These are phyloP conservation scores for Pneumocystis jirovecii DNA, from an alignment of 1,139 yeast genomes.

Conservation along the genomic window DNA sequence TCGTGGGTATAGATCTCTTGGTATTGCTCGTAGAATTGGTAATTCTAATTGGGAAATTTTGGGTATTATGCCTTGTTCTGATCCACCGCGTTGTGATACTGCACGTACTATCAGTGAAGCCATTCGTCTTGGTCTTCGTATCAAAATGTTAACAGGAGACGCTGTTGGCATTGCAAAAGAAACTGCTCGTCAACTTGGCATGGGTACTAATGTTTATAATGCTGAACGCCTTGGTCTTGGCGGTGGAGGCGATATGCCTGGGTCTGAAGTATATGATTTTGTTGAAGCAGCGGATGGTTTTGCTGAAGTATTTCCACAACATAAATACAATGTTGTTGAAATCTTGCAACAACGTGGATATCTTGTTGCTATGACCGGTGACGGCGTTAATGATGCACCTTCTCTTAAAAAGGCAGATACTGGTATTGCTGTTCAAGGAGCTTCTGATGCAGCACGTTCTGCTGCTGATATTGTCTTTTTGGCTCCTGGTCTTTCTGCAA, in stretches of 20 bases:
- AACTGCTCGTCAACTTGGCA: conserved; percentile 55
- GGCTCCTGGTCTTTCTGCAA: conserved; percentile 68
- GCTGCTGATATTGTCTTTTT: conserved; percentile 69
- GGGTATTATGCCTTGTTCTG: conserved; percentile 63
- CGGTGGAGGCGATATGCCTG: conserved; percentile 63
- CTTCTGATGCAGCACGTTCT: conserved; percentile 67
- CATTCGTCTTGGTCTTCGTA: conserved; percentile 48
- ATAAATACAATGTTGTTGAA: conserved; percentile 66
- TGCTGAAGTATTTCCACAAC: conserved; percentile 73
- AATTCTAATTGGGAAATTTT: conserved; percentile 60
- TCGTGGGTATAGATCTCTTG: conserved; percentile 60
- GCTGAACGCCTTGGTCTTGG: conserved; percentile 58
- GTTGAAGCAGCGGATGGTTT: conserved; percentile 70
- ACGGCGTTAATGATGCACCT: conserved; percentile 70
- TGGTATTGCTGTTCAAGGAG: conserved; percentile 73
- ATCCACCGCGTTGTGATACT: conserved; percentile 64
- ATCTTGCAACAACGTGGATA: conserved; percentile 63
- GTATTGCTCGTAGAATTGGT: conserved; percentile 61
- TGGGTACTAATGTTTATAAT: conserved; percentile 57
- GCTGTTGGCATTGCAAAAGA: conserved; percentile 65
- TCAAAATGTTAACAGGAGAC: conserved; percentile 62
- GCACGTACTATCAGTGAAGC: conserved; percentile 55
- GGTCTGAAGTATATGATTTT: conserved; percentile 59
- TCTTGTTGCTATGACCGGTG: conserved; percentile 74
- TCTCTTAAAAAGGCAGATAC: conserved; percentile 68